A percentile compares a stretch with the other conserved stretches of the same genome.
These are phyloP conservation scores for Kwoniella mangroviensis DNA, from an alignment of 768 basidiomycete genomes.

Conservation along the genomic window DNA sequence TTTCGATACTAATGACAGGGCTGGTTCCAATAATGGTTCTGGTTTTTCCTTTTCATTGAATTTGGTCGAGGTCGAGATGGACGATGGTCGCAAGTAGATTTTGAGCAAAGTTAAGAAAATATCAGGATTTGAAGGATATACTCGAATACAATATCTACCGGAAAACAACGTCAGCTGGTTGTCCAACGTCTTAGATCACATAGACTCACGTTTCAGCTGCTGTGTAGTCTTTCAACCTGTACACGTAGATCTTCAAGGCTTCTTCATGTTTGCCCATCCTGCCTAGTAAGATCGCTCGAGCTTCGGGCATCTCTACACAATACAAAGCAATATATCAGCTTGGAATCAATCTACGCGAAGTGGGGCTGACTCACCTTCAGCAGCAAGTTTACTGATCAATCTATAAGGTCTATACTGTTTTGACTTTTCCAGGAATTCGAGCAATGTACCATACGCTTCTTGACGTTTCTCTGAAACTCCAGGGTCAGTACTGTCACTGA, in stretches of 20 bases:
- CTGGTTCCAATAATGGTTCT: slow-evolving; percentile 69
- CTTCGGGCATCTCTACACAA: slow-evolving; percentile 81
- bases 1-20: slow-evolving; percentile 81
- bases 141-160: slow-evolving; percentile 83
- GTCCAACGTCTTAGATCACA: background rate
- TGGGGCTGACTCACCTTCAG: slow-evolving; percentile 70
- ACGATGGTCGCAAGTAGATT: slow-evolving; percentile 77
- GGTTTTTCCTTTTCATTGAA: slow-evolving; percentile 10
- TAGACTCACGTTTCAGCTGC: slow-evolving; percentile 86
- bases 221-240: slow-evolving; percentile 76
- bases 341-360: no score
- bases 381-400: slow-evolving; percentile 76
- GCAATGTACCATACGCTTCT: slow-evolving; percentile 73
- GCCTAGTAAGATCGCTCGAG: slow-evolving; percentile 87
- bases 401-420: slow-evolving; percentile 74
- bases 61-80: slow-evolving; percentile 59
- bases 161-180: slow-evolving; percentile 6
- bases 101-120: slow-evolving; percentile 85
- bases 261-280: slow-evolving; percentile 88
- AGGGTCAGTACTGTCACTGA: no score
- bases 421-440: slow-evolving; percentile 76
- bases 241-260: slow-evolving; percentile 92
- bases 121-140: slow-evolving; percentile 66
- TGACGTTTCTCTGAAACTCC: no score
- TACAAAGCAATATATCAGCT: no score